Conservation (phyloP, 306 rosid genomes). For the Abrus precatorius region DNA sequence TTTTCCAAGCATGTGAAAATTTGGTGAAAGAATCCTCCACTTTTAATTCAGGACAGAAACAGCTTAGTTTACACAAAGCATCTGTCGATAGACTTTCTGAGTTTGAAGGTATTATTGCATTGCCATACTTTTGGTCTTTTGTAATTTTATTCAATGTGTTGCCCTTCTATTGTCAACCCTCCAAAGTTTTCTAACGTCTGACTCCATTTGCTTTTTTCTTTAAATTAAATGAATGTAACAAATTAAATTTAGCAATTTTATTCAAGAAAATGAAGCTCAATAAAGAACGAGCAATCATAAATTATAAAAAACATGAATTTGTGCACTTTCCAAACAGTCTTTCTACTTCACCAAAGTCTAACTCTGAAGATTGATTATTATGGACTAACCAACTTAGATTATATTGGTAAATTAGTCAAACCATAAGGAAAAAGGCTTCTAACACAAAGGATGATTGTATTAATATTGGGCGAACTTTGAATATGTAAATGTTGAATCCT, state of each 20-base stretch:
- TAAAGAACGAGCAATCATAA: neutral
- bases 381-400: conserved; percentile 22
- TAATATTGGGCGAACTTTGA: neutral
- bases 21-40: conserved; percentile 60
- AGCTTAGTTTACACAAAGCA: conserved; percentile 63
- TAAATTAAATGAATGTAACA: conserved; percentile 1
- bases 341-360: neutral
- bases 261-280: neutral
- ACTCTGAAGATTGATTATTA: neutral
- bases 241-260: neutral
- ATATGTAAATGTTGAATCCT: neutral
- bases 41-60: conserved; percentile 62
- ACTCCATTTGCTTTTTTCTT: conserved; percentile 15
- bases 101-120: conserved; percentile 71
- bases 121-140: conserved; percentile 35
- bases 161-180: neutral
- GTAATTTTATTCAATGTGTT: conserved; percentile 2
- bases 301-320: conserved; percentile 30
- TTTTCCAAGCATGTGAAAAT: conserved; percentile 73
- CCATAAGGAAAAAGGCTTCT: conserved; percentile 8
- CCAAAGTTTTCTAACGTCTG: conserved; percentile 14
- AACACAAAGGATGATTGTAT: conserved; percentile 2
- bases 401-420: conserved; percentile 5
- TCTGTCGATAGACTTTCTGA: conserved; percentile 67
- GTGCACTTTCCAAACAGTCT: neutral